Evolutionary conservation across 164 flowering plant genomes (phyloP).

Genomic region (Stephania japonica): DNA sequence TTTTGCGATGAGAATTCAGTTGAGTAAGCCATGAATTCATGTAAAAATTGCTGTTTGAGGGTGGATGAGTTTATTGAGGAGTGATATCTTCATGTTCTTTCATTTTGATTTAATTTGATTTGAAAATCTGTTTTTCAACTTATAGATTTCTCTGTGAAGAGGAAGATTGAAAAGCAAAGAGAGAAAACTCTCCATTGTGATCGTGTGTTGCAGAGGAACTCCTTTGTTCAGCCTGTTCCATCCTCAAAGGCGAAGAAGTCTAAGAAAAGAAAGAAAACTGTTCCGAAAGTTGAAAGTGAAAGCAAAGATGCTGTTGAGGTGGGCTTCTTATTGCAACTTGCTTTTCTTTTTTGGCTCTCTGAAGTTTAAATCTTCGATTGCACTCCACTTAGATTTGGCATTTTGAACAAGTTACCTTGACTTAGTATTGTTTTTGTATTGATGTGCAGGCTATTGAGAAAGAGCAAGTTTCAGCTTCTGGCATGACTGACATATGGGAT

Average conservation of each 20-base stretch:
- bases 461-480: constrained; percentile 24
- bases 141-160: constrained; percentile 67
- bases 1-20: too few species aligned
- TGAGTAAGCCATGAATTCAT: too few species aligned
- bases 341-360: not conserved
- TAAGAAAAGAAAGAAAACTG: constrained; percentile 38
- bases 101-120: constrained; percentile 5
- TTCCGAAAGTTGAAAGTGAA: constrained; percentile 18
- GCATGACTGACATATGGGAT: constrained; percentile 59
- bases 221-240: constrained; percentile 65
- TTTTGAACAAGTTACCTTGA: not conserved
- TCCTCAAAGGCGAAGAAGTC: constrained; percentile 54
- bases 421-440: constrained; percentile 2
- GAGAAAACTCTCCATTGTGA: constrained; percentile 64
- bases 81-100: not conserved
- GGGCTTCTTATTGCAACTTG: constrained; percentile 3
- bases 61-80: not conserved
- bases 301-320: constrained; percentile 39
- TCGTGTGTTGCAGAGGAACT: constrained; percentile 57
- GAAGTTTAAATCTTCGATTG: not conserved
- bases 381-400: not conserved
- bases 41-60: too few species aligned
- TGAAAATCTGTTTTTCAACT: not conserved
- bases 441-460: constrained; percentile 22
- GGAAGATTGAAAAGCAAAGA: constrained; percentile 79